Evolutionary conservation across 768 basidiomycete species (phyloP), one percentile per base, ranked within the genome.

Genomic region (Termitomyces sp.): DNA sequence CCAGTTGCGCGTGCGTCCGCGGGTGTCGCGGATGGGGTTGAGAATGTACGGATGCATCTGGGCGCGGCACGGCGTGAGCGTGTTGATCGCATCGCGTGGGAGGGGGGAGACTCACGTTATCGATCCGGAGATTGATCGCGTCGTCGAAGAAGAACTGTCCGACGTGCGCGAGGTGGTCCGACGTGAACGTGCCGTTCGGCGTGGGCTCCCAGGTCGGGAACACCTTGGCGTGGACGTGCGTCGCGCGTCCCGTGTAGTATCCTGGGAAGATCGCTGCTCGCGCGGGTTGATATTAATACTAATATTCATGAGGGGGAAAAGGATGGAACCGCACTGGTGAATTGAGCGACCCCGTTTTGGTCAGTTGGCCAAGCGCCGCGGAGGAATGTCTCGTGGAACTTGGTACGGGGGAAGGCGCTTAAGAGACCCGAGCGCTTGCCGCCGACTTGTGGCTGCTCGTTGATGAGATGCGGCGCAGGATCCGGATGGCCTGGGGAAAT

Each of bases 131-230:
- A 58, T 81, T 81, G 46, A 81, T 68, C 2, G 78, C 77, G 58
- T 83, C 81, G 42, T 82, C 80, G 51, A 83, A 83, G 73, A 82
- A 83, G 65, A 79, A 82, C 60, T 83, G 81, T 1, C 81, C 81
- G 16, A 73, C 72, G 62, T 83, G 81, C 1, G 71, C 66, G 2
- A 81, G 72, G 6, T 74, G 71, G 1, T 73, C 72, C n/a, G 76
- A 75, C 20, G 64, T 69, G 69, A 78, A 82, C 0, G 78, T 77
- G 42, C 74, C 74, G 62, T 80, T 81, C 7, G 72, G 69, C 20
- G 76, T 69, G 2, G 68, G 61, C 0, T 66, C 68, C 81, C 81
- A 83, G 56, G 72, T 74, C 1, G 79, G 77, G 69, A 78, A 82
- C 5, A 82, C 79, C 60, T 82, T 83, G 42, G 81, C 69, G 63